These are phyloP conservation scores for Ascobolus immersus DNA, from an alignment of 495 filamentous ascomycete species.

Conservation along the genomic window DNA sequence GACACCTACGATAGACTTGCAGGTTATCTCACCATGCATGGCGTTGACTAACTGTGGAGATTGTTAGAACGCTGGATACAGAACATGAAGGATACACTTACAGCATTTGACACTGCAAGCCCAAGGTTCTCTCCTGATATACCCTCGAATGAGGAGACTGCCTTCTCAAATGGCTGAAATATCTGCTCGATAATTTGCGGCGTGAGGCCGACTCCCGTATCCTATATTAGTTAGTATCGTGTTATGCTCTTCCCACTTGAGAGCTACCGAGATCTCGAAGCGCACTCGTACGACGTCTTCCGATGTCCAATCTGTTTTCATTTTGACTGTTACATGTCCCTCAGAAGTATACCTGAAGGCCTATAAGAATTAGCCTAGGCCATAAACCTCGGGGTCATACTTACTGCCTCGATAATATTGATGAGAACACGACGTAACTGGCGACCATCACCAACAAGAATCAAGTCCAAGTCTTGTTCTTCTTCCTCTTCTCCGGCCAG, in stretches of 20 bases:
- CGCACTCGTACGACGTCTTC: conserved; percentile 7
- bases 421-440: conserved; percentile 11
- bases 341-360: conserved; percentile 11
- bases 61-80: no score
- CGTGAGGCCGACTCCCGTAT: conserved; percentile 12
- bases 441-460: neutral
- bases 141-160: conserved; percentile 5
- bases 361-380: no score
- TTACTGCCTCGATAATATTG: conserved; percentile 10
- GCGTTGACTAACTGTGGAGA: conserved; percentile 4
- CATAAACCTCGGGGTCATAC: no score
- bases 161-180: conserved; percentile 7
- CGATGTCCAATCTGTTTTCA: conserved; percentile 8
- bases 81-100: no score
- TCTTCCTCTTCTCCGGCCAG: neutral
- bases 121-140: conserved; percentile 3
- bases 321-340: conserved; percentile 7
- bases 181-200: conserved; percentile 5
- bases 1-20: conserved; percentile 6
- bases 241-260: neutral
- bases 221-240: conserved; percentile 3
- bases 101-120: no score
- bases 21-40: conserved; percentile 8
- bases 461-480: neutral
- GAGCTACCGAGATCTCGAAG: conserved; percentile 10